Conservation (phyloP, 768 basidiomycete genomes). For the Coprinopsis sp. region DNA sequence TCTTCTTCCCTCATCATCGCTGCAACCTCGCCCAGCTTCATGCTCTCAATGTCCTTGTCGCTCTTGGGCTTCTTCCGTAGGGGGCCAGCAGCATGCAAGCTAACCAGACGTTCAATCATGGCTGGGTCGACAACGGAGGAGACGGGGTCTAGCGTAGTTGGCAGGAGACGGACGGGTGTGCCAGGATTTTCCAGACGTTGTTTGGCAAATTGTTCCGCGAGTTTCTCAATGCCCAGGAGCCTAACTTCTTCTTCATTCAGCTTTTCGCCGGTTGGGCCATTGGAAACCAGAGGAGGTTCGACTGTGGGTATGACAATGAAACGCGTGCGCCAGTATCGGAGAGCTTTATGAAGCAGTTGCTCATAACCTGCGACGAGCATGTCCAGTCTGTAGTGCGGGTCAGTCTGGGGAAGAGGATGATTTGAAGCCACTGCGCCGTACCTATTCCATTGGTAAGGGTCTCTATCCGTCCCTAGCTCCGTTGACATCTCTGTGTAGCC, state of each 20-base stretch:
- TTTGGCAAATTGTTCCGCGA: slow-evolving; percentile 84
- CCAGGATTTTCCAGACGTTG: slow-evolving; percentile 73
- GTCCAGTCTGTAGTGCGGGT: slow-evolving; percentile 58
- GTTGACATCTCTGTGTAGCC: slow-evolving; percentile 81
- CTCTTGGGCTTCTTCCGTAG: slow-evolving; percentile 78
- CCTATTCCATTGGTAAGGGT: slow-evolving; percentile 87
- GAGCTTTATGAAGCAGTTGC: slow-evolving; percentile 70
- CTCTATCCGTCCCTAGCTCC: slow-evolving; percentile 73
- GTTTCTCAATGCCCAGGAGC: slow-evolving; percentile 84
- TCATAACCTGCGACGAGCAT: slow-evolving; percentile 85
- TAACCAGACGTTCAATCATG: slow-evolving; percentile 75
- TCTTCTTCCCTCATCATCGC: slow-evolving; percentile 85
- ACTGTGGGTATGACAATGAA: slow-evolving; percentile 89
- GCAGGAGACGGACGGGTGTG: slow-evolving; percentile 67
- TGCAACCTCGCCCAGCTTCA: slow-evolving; percentile 59
- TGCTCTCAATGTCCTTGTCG: slow-evolving; percentile 65
- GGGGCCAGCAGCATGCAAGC: slow-evolving; percentile 71
- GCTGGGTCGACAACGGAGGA: slow-evolving; percentile 74
- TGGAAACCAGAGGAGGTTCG: slow-evolving; percentile 53
- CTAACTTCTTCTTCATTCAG: slow-evolving; percentile 85
- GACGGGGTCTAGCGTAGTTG: slow-evolving; percentile 81
- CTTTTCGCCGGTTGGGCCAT: slow-evolving; percentile 64
- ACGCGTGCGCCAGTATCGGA: slow-evolving; percentile 91
- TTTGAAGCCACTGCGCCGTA: slow-evolving; percentile 27
- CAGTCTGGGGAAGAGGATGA: background rate